Evolutionary conservation across 164 flowering plant species (phyloP).

Genomic region (Santalum album): DNA sequence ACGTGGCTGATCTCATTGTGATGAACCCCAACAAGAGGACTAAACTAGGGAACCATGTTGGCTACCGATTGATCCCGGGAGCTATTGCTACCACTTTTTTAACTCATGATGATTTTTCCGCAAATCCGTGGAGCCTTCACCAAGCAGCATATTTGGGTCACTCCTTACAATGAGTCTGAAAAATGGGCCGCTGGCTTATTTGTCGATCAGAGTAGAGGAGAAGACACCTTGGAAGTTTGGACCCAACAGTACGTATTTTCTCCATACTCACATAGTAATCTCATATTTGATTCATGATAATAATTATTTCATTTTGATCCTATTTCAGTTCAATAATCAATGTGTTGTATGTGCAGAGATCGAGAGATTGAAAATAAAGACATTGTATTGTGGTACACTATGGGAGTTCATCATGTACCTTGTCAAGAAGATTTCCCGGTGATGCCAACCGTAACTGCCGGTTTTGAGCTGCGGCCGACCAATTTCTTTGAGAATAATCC

Average conservation of each 20-base stretch:
- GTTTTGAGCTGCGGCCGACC: background rate
- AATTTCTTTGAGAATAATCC: background rate
- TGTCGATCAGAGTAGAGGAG: slow-evolving; percentile 34
- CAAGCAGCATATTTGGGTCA: slow-evolving; percentile 34
- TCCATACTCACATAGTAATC: too few species aligned
- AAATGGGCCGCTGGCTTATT: slow-evolving; percentile 39
- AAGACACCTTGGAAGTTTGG: slow-evolving; percentile 30
- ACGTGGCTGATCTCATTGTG: slow-evolving; percentile 25
- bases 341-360: slow-evolving; percentile 13
- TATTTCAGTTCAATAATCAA: too few species aligned
- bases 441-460: background rate
- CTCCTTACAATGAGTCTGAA: slow-evolving; percentile 41
- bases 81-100: slow-evolving; percentile 17
- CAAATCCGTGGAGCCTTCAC: slow-evolving; percentile 34
- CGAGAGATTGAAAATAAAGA: slow-evolving; percentile 22
- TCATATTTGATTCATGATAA: too few species aligned
- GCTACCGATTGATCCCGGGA: slow-evolving; percentile 30
- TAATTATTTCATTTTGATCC: too few species aligned
- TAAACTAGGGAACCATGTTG: slow-evolving; percentile 26
- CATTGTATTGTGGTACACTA: slow-evolving; percentile 28
- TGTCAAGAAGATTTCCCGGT: slow-evolving; percentile 19
- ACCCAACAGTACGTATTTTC: slow-evolving; percentile 16
- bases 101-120: slow-evolving; percentile 28
- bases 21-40: slow-evolving; percentile 31
- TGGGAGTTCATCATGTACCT: slow-evolving; percentile 27